A percentile compares a stretch with the other conserved stretches of the same genome.
Conservation (phyloP, 305 asterid species). For the Solanum aculeatissimum region DNA sequence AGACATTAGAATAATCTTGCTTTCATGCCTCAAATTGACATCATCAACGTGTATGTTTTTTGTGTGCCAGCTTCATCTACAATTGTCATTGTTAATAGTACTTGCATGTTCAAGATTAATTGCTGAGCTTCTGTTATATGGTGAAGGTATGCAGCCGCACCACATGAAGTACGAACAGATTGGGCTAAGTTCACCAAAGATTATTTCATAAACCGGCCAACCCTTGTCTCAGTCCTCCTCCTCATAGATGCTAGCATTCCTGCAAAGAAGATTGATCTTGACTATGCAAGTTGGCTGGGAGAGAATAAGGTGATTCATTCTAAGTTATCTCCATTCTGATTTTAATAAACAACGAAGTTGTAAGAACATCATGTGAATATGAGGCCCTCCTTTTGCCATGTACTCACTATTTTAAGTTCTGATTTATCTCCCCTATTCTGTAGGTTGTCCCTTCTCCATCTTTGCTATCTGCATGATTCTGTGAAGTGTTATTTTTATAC, state of each 20-base stretch:
- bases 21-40: not conserved
- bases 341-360: not conserved
- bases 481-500: not conserved
- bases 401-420: not conserved
- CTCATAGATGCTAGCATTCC: constrained; percentile 96
- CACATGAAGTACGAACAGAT: constrained; percentile 79
- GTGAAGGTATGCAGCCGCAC: constrained; percentile 83
- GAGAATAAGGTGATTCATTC: constrained; percentile 50
- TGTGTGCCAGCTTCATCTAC: not conserved
- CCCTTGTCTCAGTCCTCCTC: constrained; percentile 90
- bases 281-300: constrained; percentile 95
- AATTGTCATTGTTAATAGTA: not conserved
- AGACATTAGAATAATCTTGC: not conserved
- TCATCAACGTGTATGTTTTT: not conserved
- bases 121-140: not conserved
- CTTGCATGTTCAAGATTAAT: not conserved
- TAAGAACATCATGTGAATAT: not conserved
- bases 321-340: not conserved
- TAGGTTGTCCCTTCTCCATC: not conserved
- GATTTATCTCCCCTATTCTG: not conserved
- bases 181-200: constrained; percentile 92
- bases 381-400: not conserved
- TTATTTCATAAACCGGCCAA: constrained; percentile 80
- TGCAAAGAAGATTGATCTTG: constrained; percentile 74
- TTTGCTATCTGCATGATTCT: not conserved